Base-by-base conservation (phyloP, 2,329 filamentous ascomycete genomes). In the Drechslerella coelobrocha region DNA sequence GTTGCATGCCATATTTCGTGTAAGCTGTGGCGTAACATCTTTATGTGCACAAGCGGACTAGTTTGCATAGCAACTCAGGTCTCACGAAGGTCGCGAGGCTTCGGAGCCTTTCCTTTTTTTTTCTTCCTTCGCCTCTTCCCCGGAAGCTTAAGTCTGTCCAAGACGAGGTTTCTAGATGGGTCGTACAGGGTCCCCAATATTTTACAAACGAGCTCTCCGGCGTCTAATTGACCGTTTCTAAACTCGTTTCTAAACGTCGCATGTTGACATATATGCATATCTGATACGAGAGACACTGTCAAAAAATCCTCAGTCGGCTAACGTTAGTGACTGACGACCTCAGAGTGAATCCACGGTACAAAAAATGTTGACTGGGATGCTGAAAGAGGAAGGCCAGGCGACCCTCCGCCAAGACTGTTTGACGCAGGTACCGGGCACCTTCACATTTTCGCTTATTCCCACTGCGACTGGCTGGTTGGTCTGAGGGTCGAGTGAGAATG, bases 401-500 rank as follows among this genome's bases (percentile, higher is more conserved):
- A 60, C 29, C 52, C 57, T 23, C 29, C 19, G 53, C 41, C 41
- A 45, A 45, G 41, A 23, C 41, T 17, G 5, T 7, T 8, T 17
- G 41, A 61, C 60, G 66, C 66, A 71, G 66, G 66, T 63, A 71
- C 66, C 59, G 59, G 45, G 31, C 26, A 62, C 66, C 59, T 63
- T 59, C 59, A 57, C 53, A 60, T 63, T 45, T 71, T 71, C 66
- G 66, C 66, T 71, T 71, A 57, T 27, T 45, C 27, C 48, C 59
- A 54, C 34, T 54, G 24, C 19, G n/a, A n/a, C 48, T 23, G 34
- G 34, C 43, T 27, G 43, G 48, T 48, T 48, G 26, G n/a, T 52
- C 12, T 26, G 39, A 57, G 57, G 47, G 45, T 61, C 9, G 39
- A 45, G 47, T 9, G 47, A 41, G 17, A 52, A 29, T 23, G 21